phyloP scores from a whole-genome alignment of 768 basidiomycete species.

The Pleurotus djamor region DNA sequence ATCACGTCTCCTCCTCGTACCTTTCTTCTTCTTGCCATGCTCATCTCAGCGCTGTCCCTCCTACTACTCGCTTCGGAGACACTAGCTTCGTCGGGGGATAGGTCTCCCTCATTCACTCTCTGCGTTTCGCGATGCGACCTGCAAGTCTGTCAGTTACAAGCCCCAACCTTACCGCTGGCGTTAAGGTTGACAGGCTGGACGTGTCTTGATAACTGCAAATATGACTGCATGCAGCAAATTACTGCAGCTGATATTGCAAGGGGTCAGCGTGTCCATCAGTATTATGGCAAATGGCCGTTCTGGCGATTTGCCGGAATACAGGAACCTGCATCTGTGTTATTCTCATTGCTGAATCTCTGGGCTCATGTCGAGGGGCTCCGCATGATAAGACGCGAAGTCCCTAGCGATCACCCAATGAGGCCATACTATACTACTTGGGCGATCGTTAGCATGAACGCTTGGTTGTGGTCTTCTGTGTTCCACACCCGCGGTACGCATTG shows the following conservation, averaged over 20 bases:
- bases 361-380: slow-evolving; percentile 64
- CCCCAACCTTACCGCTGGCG: slow-evolving; percentile 39
- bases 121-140: slow-evolving; percentile 48
- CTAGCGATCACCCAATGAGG: slow-evolving; percentile 65
- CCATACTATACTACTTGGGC: slow-evolving; percentile 66
- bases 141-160: slow-evolving; percentile 36
- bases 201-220: slow-evolving; percentile 86
- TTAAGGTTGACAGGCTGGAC: slow-evolving; percentile 81
- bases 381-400: slow-evolving; percentile 44
- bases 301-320: slow-evolving; percentile 87
- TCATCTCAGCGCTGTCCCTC: background rate
- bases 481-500: slow-evolving; percentile 79
- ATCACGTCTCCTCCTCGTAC: background rate
- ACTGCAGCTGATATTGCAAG: slow-evolving; percentile 51
- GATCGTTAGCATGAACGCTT: slow-evolving; percentile 78
- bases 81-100: slow-evolving; percentile 63
- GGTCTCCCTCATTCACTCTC: slow-evolving; percentile 44
- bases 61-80: background rate
- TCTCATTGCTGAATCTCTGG: slow-evolving; percentile 85
- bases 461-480: slow-evolving; percentile 91
- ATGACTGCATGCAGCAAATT: slow-evolving; percentile 81
- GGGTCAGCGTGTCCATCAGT: slow-evolving; percentile 62
- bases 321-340: slow-evolving; percentile 89
- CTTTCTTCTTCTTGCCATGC: background rate
- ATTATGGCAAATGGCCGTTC: slow-evolving; percentile 98